A percentile compares a stretch with the other conserved stretches of the same genome.
Conservation (phyloP, 2,329 filamentous ascomycete species). For the Neopestalotiopsis rosae region DNA sequence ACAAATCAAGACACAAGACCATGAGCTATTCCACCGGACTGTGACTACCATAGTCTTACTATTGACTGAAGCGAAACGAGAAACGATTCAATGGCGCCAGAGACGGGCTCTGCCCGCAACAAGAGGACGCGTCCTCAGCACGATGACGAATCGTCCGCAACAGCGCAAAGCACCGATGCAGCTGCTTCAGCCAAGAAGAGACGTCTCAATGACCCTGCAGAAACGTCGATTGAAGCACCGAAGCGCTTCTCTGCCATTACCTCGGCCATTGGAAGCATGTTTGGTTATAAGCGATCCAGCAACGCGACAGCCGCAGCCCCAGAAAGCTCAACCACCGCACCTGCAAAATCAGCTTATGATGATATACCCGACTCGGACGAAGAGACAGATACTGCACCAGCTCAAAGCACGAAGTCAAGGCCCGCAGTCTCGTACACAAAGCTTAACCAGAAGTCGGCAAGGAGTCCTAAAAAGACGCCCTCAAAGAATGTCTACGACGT, state of each 20-base stretch:
- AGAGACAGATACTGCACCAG: neutral
- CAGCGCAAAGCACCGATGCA: neutral
- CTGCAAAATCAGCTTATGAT: constrained; percentile 3
- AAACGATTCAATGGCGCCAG: constrained; percentile 17
- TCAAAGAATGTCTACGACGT: constrained; percentile 33
- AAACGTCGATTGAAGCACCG: neutral
- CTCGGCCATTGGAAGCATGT: constrained; percentile 14
- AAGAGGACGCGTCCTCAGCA: constrained; percentile 18
- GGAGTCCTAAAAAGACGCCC: constrained; percentile 8
- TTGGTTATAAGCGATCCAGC: constrained; percentile 6
- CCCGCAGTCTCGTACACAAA: constrained; percentile 27
- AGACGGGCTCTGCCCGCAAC: constrained; percentile 11
- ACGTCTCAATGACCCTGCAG: constrained; percentile 14
- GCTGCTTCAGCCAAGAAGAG: constrained; percentile 10
- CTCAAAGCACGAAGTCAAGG: constrained; percentile 19
- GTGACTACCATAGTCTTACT: neutral
- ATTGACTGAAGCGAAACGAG: neutral
- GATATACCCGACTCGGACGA: constrained; percentile 4
- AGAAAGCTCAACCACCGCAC: neutral
- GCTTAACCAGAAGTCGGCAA: constrained; percentile 25
- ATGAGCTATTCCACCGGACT: neutral
- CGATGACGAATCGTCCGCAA: constrained; percentile 6
- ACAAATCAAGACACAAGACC: neutral
- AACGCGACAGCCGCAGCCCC: neutral
- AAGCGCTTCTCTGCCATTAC: constrained; percentile 15